Conservation (phyloP, 345 rosid species). For the Camelina sativa region DNA sequence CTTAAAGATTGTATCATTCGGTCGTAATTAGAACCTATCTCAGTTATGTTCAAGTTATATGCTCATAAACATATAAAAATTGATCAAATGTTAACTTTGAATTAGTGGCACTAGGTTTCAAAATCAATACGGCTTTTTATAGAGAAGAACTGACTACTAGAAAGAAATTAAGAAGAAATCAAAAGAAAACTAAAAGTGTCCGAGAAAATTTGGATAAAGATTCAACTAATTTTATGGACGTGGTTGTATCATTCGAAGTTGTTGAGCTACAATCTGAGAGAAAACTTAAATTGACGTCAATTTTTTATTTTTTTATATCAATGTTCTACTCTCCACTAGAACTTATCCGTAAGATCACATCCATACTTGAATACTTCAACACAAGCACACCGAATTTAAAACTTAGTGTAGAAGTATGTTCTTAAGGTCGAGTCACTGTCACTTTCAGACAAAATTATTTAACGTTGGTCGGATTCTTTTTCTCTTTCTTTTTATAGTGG, state of each 20-base stretch:
- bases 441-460: constrained; percentile 40
- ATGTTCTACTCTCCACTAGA: constrained; percentile 27
- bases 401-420: constrained; percentile 44
- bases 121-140: constrained; percentile 15
- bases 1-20: constrained; percentile 4
- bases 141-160: not conserved
- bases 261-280: constrained; percentile 37
- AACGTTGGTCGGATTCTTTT: constrained; percentile 38
- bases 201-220: not conserved
- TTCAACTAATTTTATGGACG: constrained; percentile 26
- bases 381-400: constrained; percentile 35
- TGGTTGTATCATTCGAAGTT: constrained; percentile 28
- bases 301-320: not conserved
- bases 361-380: constrained; percentile 27
- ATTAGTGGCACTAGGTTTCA: not conserved
- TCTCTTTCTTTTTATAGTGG: constrained; percentile 26
- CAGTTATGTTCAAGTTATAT: not conserved
- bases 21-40: not conserved
- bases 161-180: not conserved
- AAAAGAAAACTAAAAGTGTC: not conserved
- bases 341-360: constrained; percentile 34
- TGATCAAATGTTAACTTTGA: constrained; percentile 3
- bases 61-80: not conserved
- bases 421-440: constrained; percentile 43
- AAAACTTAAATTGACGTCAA: constrained; percentile 21